Conservation (phyloP, 2,329 filamentous ascomycete species). For the Aspergillus pseudoviridinutans region DNA sequence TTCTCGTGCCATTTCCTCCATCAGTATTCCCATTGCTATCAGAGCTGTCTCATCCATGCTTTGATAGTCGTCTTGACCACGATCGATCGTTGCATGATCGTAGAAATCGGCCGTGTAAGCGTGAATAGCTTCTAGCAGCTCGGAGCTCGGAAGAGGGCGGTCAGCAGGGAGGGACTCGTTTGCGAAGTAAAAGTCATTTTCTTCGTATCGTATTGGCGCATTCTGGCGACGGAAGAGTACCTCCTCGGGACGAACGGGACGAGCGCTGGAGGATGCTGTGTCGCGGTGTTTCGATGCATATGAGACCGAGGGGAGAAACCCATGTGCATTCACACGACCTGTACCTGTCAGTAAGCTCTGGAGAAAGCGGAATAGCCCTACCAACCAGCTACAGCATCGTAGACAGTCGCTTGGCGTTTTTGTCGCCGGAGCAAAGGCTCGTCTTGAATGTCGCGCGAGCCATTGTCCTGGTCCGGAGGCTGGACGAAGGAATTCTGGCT, state of each 20-base stretch:
- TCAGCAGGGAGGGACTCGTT: constrained; percentile 42
- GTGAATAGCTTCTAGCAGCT: constrained; percentile 56
- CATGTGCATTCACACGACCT: constrained; percentile 45
- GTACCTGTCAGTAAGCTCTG: constrained; percentile 10
- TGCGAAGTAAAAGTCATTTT: constrained; percentile 54
- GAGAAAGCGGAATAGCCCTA: not conserved
- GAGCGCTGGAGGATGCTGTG: constrained; percentile 32
- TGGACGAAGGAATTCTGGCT: constrained; percentile 17
- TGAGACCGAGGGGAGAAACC: constrained; percentile 25
- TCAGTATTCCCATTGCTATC: constrained; percentile 56
- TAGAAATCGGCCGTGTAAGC: constrained; percentile 57
- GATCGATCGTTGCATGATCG: constrained; percentile 29
- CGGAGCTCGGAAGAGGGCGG: constrained; percentile 49
- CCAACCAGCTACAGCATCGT: constrained; percentile 57
- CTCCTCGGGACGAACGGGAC: constrained; percentile 53
- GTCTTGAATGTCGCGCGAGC: constrained; percentile 6
- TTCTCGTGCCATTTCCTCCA: constrained; percentile 55
- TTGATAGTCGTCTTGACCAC: constrained; percentile 41
- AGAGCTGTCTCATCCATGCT: constrained; percentile 62
- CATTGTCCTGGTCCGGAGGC: constrained; percentile 9
- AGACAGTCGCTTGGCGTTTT: constrained; percentile 46
- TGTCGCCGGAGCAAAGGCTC: constrained; percentile 10
- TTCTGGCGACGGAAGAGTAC: constrained; percentile 52
- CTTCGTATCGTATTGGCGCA: constrained; percentile 50
- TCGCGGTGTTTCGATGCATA: constrained; percentile 30